Percentiles rank a stretch among this genome's conserved stretches.
phyloP scores from a whole-genome alignment of 2,329 filamentous ascomycete species.

The Acarospora socialis region DNA sequence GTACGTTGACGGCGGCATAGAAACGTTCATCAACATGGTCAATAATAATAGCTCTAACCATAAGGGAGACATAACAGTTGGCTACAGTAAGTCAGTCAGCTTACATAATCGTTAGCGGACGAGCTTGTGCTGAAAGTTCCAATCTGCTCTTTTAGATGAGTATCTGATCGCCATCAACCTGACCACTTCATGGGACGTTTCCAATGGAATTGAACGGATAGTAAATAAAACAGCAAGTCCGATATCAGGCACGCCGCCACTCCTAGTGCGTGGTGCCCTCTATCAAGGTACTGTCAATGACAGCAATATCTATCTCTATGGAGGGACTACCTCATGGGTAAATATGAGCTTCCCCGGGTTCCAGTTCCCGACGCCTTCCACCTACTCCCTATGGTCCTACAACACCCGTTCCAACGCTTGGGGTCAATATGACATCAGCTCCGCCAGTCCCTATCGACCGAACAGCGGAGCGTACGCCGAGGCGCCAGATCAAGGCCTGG shows the following conservation, averaged over 20 bases:
- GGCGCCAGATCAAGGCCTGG: constrained; percentile 23
- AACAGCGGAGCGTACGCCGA: constrained; percentile 26
- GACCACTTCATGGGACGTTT: constrained; percentile 19
- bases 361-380: constrained; percentile 14
- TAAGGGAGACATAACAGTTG: constrained; percentile 15
- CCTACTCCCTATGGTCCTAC: constrained; percentile 22
- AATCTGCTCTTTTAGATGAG: no score
- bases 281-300: constrained; percentile 16
- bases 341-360: constrained; percentile 21
- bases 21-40: constrained; percentile 16
- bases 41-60: constrained; percentile 10
- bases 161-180: constrained; percentile 19
- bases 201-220: constrained; percentile 17
- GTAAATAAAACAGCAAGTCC: constrained; percentile 15
- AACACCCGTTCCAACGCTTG: constrained; percentile 15
- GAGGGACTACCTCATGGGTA: constrained; percentile 19
- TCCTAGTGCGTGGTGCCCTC: constrained; percentile 19
- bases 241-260: constrained; percentile 16
- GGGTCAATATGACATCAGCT: constrained; percentile 18
- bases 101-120: not conserved
- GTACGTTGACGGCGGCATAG: constrained; percentile 20
- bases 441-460: constrained; percentile 16
- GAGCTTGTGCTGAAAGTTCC: not conserved
- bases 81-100: constrained; percentile 19
- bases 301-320: constrained; percentile 20